Percentiles rank a stretch among this genome's conserved stretches.
phyloP scores from a whole-genome alignment of 345 rosid species.

The Boechera divaricarpa region DNA sequence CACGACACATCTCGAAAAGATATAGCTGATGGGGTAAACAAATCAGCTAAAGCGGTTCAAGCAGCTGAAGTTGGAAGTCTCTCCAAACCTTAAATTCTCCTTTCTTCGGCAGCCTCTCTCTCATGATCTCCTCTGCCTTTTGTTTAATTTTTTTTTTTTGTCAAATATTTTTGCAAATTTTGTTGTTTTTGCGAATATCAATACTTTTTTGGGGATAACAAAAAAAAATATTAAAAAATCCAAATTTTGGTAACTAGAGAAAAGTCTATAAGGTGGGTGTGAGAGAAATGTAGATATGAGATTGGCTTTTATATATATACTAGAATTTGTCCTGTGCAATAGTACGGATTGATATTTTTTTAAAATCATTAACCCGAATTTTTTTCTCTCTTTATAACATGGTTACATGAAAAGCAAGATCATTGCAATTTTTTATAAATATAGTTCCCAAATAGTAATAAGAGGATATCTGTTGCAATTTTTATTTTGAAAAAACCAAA shows the following conservation, averaged over 20 bases:
- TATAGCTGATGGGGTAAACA: slow-evolving; percentile 80
- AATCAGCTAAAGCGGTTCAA: slow-evolving; percentile 88
- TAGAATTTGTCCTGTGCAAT: too few relatives aligned
- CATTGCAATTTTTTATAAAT: too few relatives aligned
- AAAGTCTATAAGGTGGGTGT: slow-evolving; percentile 35
- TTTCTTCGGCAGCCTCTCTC: slow-evolving; percentile 42
- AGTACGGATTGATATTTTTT: too few relatives aligned
- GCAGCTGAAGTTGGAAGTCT: slow-evolving; percentile 82
- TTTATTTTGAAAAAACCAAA: too few relatives aligned
- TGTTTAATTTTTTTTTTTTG: neutral
- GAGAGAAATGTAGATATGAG: slow-evolving; percentile 38
- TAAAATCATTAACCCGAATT: too few relatives aligned
- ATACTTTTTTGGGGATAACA: neutral
- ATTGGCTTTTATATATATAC: too few relatives aligned
- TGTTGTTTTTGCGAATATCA: slow-evolving; percentile 19
- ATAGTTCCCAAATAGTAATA: too few relatives aligned
- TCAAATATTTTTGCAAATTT: neutral
- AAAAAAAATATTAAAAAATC: neutral
- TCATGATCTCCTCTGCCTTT: slow-evolving; percentile 40
- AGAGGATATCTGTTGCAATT: too few relatives aligned
- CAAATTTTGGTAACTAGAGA: neutral
- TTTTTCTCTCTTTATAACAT: too few relatives aligned
- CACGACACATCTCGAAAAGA: slow-evolving; percentile 63
- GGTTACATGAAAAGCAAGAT: too few relatives aligned
- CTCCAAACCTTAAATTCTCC: slow-evolving; percentile 39